Evolutionary conservation across 306 rosid species (phyloP).

Genomic region (Dryas octopetala): DNA sequence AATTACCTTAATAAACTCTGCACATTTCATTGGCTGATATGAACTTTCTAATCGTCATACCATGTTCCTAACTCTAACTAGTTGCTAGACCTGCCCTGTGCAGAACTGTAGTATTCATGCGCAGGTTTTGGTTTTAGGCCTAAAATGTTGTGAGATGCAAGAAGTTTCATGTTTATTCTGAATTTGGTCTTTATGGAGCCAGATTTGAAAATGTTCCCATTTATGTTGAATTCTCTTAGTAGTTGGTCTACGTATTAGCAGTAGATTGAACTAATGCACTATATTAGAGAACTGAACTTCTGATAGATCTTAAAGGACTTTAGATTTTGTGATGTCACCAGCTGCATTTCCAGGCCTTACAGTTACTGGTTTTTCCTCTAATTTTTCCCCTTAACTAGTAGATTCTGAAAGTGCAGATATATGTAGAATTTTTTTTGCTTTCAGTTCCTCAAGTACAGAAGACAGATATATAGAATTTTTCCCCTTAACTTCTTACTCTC

Average conservation of each 20-base stretch:
- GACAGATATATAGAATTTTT: no score
- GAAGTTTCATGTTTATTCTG: background rate
- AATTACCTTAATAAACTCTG: no score
- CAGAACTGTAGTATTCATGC: background rate
- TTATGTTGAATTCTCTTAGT: background rate
- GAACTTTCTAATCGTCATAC: background rate
- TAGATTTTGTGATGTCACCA: background rate
- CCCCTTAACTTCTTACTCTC: no score
- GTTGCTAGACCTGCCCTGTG: background rate
- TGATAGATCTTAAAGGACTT: constrained; percentile 10
- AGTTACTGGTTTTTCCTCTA: background rate
- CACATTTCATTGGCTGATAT: constrained; percentile 1
- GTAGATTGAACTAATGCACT: background rate
- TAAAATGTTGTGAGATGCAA: background rate
- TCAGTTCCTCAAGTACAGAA: background rate
- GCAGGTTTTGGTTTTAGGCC: background rate
- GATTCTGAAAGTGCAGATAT: background rate
- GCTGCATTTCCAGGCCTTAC: background rate
- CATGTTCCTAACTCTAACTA: background rate
- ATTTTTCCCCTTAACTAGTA: background rate
- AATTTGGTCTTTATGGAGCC: background rate
- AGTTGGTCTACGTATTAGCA: background rate
- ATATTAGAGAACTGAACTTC: background rate
- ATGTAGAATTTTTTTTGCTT: background rate
- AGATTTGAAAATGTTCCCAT: background rate